A percentile compares a stretch with the other conserved stretches of the same genome.
phyloP scores from a whole-genome alignment of 495 filamentous ascomycete genomes.

The Lepidopterella palustris region DNA sequence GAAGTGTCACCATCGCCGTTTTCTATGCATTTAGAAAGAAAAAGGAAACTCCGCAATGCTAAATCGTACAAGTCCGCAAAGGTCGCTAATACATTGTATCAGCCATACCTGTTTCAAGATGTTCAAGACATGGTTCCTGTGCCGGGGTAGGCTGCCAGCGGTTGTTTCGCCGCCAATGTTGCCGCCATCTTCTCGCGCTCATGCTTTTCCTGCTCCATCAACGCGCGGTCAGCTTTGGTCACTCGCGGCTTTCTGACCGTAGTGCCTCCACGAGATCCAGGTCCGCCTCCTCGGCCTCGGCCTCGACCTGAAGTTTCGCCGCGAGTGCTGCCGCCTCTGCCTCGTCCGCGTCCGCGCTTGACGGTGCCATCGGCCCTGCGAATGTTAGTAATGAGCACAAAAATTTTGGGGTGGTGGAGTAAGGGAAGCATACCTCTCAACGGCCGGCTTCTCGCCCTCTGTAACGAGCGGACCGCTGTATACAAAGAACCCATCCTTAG shows the following conservation, averaged over 20 bases:
- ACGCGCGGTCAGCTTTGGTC: slow-evolving; percentile 63
- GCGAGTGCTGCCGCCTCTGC: slow-evolving; percentile 45
- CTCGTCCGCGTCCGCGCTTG: slow-evolving; percentile 70
- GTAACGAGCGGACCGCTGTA: slow-evolving; percentile 49
- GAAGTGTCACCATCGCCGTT: too few species aligned
- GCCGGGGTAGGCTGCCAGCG: slow-evolving; percentile 41
- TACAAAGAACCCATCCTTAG: slow-evolving; percentile 59
- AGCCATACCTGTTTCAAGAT: slow-evolving; percentile 30
- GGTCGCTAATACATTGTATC: background rate
- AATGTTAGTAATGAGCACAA: slow-evolving; percentile 31
- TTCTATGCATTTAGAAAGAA: too few species aligned
- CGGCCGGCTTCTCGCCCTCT: slow-evolving; percentile 81
- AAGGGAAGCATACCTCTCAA: slow-evolving; percentile 54
- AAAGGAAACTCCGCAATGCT: too few species aligned
- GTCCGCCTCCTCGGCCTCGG: slow-evolving; percentile 53
- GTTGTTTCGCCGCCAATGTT: slow-evolving; percentile 42
- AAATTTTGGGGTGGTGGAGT: background rate
- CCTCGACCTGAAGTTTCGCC: slow-evolving; percentile 41
- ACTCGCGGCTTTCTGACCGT: slow-evolving; percentile 71
- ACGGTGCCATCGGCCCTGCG: slow-evolving; percentile 66
- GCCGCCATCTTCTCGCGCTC: slow-evolving; percentile 52
- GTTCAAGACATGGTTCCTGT: slow-evolving; percentile 53
- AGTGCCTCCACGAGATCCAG: slow-evolving; percentile 70
- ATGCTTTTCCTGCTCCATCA: slow-evolving; percentile 64
- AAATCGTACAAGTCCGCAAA: too few species aligned